Percentiles rank a stretch among this genome's conserved stretches.
phyloP scores from a whole-genome alignment of 371 early-diverging fungal species.

The Mortierella polycephala region DNA sequence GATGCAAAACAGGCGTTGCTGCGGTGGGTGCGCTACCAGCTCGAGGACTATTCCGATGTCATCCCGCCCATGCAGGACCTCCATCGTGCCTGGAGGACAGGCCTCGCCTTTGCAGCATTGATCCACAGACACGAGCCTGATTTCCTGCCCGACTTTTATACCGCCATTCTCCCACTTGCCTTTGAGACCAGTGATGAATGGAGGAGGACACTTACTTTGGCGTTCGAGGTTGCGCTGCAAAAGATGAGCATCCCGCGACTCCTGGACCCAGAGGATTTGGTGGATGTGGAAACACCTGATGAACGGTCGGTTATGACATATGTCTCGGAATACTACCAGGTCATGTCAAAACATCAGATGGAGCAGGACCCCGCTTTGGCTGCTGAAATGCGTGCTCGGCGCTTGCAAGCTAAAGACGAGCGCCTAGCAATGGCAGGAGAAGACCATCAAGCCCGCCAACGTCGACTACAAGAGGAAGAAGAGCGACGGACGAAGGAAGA shows the following conservation, averaged over 20 bases:
- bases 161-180: constrained; percentile 32
- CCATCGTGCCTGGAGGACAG: constrained; percentile 73
- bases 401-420: constrained; percentile 41
- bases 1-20: constrained; percentile 66
- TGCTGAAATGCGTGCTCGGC: constrained; percentile 21
- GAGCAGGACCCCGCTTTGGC: constrained; percentile 43
- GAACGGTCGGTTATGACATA: constrained; percentile 71
- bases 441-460: constrained; percentile 27
- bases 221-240: constrained; percentile 64
- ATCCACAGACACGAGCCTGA: constrained; percentile 73
- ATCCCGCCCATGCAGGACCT: constrained; percentile 69
- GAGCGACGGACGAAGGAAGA: constrained; percentile 31
- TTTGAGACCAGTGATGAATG: constrained; percentile 54
- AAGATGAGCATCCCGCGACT: constrained; percentile 61
- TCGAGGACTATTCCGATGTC: constrained; percentile 67
- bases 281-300: constrained; percentile 62
- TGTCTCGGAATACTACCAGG: constrained; percentile 62
- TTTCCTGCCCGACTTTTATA: constrained; percentile 65
- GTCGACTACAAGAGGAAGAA: constrained; percentile 31
- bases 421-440: constrained; percentile 49
- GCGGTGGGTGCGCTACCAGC: constrained; percentile 69
- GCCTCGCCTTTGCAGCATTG: constrained; percentile 70
- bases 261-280: constrained; percentile 66
- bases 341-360: constrained; percentile 52
- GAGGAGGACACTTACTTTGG: constrained; percentile 53